Percentiles rank a stretch among this genome's conserved stretches.
Conservation (phyloP, 1,284 basidiomycete genomes). For the Flammula alnicola region DNA sequence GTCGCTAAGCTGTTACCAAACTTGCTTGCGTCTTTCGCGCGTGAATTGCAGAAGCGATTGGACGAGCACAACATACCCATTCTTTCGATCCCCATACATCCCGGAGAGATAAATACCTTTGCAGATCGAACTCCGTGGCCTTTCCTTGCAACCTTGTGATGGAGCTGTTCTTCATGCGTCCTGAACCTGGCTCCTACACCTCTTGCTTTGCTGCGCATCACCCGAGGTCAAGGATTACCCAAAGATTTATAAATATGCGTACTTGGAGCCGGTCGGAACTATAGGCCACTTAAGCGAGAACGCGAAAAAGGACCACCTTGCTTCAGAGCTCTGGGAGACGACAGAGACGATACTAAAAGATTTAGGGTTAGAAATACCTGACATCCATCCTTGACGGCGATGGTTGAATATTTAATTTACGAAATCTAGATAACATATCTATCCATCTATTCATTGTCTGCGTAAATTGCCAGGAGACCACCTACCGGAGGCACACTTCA, state of each 20-base stretch:
- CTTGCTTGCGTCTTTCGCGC: constrained; percentile 20
- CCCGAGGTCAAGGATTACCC: constrained; percentile 12
- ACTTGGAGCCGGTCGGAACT: constrained; percentile 20
- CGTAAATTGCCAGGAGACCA: too few species aligned
- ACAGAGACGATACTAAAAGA: constrained; percentile 11
- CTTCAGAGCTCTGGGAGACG: constrained; percentile 15
- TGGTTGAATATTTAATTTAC: too few species aligned
- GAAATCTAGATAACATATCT: too few species aligned
- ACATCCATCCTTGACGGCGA: background rate
- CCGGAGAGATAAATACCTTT: constrained; percentile 28
- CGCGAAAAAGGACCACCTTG: constrained; percentile 17
- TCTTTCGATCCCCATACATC: constrained; percentile 22
- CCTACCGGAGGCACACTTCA: too few species aligned
- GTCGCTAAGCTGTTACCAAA: constrained; percentile 21
- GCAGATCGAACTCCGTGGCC: constrained; percentile 22
- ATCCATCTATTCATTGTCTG: too few species aligned
- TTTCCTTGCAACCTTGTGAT: constrained; percentile 14
- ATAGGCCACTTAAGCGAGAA: constrained; percentile 16
- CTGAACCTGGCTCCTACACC: constrained; percentile 22
- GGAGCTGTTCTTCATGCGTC: constrained; percentile 17
- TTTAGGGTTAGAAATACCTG: constrained; percentile 1
- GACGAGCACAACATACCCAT: constrained; percentile 20
- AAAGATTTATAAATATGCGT: constrained; percentile 19
- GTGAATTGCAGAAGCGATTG: constrained; percentile 21
- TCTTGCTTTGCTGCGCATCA: constrained; percentile 25